Evolutionary conservation across 1,284 basidiomycete species (phyloP), one percentile per base, ranked within the genome.

Genomic region (Moniliophthora roreri): DNA sequence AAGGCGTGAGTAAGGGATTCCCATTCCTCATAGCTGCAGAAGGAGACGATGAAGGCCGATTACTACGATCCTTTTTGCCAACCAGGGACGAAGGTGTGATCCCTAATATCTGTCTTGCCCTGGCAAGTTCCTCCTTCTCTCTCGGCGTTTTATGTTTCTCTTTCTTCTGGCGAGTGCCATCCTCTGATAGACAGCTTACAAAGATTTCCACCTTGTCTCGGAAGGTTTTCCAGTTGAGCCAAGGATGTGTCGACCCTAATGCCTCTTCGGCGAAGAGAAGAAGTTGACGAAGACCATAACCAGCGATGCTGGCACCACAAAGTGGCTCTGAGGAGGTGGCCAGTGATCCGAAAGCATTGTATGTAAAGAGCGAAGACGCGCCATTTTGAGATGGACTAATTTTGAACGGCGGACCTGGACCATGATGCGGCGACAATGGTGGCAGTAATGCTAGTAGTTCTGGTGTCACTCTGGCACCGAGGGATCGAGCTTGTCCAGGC

Each of bases 141-240:
- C 51, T 49, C 32, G 44, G 26, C n/a, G 50, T 32, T 35, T 21
- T 51, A 10, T 48, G 49, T 20, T 42, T 51, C 26, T 54, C 53
- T 46, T 26, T 50, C 16, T 51, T 46, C 26, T 40, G 23, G 4
- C 35, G 24, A 16, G 41, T 36, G 23, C 37, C 46, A 37, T 36
- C 36, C 20, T 42, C 47, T 32, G 23, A n/a, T 32, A 20, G n/a
- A 13, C 47, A 26, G 41, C 41, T 7, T 34, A 32, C 23, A 46
- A 46, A n/a, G 36, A 38, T 51, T 26, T 55, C 40, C 20, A 49
- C 57, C 10, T 56, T 50, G 21, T 58, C 50, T 10, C 58, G 56
- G 24, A 60, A 52, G 13, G 45, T 48, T 15, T 58, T 60, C 58
- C 58, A 60, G 44, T 58, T 60, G 21, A 58, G 26, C 28, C 46